Evolutionary conservation across 805 yeast genomes (phyloP), one percentile per base, ranked within the genome.

Genomic region (Kluyveromyces starmeri): DNA sequence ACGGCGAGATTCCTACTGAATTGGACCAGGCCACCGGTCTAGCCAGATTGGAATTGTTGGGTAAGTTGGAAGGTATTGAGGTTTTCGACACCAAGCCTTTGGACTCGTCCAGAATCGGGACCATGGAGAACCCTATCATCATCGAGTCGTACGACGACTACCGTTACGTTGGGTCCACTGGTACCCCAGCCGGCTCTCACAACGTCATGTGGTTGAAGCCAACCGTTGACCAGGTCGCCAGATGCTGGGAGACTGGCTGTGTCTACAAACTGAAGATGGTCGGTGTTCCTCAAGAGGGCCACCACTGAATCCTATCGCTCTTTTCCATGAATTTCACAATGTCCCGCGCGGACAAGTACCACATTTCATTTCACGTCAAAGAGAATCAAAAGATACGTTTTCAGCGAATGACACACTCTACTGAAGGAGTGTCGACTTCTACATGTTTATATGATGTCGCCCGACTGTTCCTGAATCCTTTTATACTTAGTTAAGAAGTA

Each of bases 161-260:
- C 72, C 83, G 96, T 71, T 89, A 84, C 60, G 88, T 92, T 55
- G 98, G 97, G 45, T 92, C 98, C 71, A 81, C 94, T 46, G 98
- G 98, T 58, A 74, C 83, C 48, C 96, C 95, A 56, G 94, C 86
- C 39, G 94, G 83, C 45, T 79, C 92, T 47, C 97, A 88, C 67
- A 78, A 75, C 53, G 75, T 84, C 47, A 75, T 78, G 79, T 89
- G 96, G 96, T 74, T 88, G 69, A 78, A 77, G 65, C 94, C 94
- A 53, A 81, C 86, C 48, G 74, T 70, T 46, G 83, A 74, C 32
- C 70, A 83, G 64, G 81, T 81, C 42, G 83, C 83, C 49, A 85
- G 98, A 78, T 92, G 96, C 70, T 84, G 96, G 95, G 96, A 92
- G 65, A 89, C 97, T 65, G 98, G 98, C 65, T 80, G 88, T 50